Base-by-base conservation (phyloP, 345 rosid genomes). In the Ricinus communis region DNA sequence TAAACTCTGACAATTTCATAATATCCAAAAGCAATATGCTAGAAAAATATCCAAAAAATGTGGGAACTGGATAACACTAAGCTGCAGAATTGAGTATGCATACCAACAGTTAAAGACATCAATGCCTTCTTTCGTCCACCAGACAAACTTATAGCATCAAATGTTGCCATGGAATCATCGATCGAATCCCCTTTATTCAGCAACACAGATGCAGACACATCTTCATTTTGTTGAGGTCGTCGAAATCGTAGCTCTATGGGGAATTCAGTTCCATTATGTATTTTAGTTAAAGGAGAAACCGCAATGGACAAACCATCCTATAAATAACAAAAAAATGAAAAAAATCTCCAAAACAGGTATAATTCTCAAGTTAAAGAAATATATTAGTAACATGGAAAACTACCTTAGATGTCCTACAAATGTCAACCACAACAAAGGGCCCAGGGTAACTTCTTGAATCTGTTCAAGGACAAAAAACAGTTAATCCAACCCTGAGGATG, bases 381-480 rank as follows among this genome's bases (percentile, higher is more conserved):
- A 30, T 45, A 62, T 69, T 52, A 65, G 45, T 41, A 65, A 54
- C 72, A 69, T 63, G 70, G 54, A 51, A 62, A 79, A 63, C 59
- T 80, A 93, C 98, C 97, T 90, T 91, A 67, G 82, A 69, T 70
- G 77, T 85, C 64, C 88, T 88, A 76, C 83, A 82, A 76, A 88
- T 72, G 76, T 90, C 94, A 69, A 88, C 85, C 56, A 93, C 88
- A 77, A 93, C 47, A 77, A 90, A 84, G 12, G 98, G 98, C 60
- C 98, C 98, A 41, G 97, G 98, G 71, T 85, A 85, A 79, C 86
- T 86, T 83, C 80, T 91, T 70, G 97, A 86, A 82, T 85, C 98
- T 93, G 88, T 59, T 78, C 47, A 77, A 81, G 70, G 55, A 76
- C 11, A 9, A 65, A 60, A 72, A 31, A 18, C 1, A 18, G n/a